These are phyloP conservation scores for Hypoxylon sp. DNA, from an alignment of 2,329 filamentous ascomycete species.

Conservation along the genomic window DNA sequence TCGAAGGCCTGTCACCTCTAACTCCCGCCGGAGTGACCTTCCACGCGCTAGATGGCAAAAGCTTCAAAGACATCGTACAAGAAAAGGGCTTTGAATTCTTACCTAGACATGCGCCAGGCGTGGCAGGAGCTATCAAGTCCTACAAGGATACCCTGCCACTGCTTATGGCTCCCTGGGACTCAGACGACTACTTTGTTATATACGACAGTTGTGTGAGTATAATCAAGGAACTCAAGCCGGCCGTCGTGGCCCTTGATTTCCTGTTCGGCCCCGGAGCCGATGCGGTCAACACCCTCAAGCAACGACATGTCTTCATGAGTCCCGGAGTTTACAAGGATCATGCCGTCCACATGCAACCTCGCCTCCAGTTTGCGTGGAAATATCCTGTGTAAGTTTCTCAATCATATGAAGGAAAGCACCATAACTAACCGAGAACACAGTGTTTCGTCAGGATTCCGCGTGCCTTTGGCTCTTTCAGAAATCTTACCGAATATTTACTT, in stretches of 20 bases:
- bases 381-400: slow-evolving; percentile 15
- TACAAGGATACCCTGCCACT: slow-evolving; percentile 16
- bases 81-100: slow-evolving; percentile 14
- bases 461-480: slow-evolving; percentile 8
- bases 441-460: slow-evolving; percentile 19
- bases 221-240: slow-evolving; percentile 16
- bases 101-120: slow-evolving; percentile 11
- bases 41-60: slow-evolving; percentile 10
- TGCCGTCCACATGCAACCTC: slow-evolving; percentile 24
- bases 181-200: slow-evolving; percentile 14
- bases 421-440: slow-evolving; percentile 3
- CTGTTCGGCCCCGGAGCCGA: slow-evolving; percentile 23
- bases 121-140: slow-evolving; percentile 18
- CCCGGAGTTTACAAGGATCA: slow-evolving; percentile 23
- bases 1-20: slow-evolving; percentile 2
- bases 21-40: slow-evolving; percentile 12
- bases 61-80: slow-evolving; percentile 18
- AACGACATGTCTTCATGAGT: slow-evolving; percentile 16
- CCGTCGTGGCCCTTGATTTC: slow-evolving; percentile 15
- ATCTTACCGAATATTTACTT: slow-evolving; percentile 21
- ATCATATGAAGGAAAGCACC: background rate
- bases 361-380: slow-evolving; percentile 13
- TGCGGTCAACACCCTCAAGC: slow-evolving; percentile 18
- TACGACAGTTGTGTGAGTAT: slow-evolving; percentile 16
- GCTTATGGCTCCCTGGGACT: slow-evolving; percentile 19